Conservation (phyloP, 1,139 yeast species). For the Hyphopichia buzzinii region DNA sequence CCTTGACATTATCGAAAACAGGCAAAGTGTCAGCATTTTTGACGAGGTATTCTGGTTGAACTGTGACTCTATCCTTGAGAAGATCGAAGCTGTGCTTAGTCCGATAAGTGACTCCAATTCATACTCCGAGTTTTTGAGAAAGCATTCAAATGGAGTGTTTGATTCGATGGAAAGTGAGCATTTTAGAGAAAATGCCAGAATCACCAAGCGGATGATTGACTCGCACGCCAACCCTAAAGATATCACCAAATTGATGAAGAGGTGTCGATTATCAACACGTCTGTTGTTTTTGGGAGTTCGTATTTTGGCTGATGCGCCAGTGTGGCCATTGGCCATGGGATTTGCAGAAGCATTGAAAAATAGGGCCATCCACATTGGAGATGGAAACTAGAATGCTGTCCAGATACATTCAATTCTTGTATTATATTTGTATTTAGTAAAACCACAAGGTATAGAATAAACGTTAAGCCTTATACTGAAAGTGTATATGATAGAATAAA, state of each 20-base stretch:
- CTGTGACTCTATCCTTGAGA: slow-evolving; percentile 49
- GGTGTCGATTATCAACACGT: slow-evolving; percentile 53
- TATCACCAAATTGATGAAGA: slow-evolving; percentile 32
- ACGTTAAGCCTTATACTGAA: too few relatives aligned
- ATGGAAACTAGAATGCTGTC: background rate
- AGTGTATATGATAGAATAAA: too few relatives aligned
- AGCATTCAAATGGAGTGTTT: slow-evolving; percentile 54
- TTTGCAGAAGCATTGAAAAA: slow-evolving; percentile 75
- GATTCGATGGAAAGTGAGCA: slow-evolving; percentile 19
- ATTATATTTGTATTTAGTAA: background rate
- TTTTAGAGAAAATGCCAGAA: slow-evolving; percentile 28
- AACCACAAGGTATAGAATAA: too few relatives aligned
- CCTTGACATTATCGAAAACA: slow-evolving; percentile 50
- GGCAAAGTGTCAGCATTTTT: slow-evolving; percentile 30
- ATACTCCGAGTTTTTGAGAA: slow-evolving; percentile 54
- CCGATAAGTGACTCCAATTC: slow-evolving; percentile 24
- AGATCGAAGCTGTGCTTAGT: slow-evolving; percentile 53
- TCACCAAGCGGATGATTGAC: slow-evolving; percentile 20
- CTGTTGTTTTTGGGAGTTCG: slow-evolving; percentile 66
- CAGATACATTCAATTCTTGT: slow-evolving; percentile 2
- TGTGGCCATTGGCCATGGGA: slow-evolving; percentile 75
- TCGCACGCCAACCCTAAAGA: slow-evolving; percentile 16
- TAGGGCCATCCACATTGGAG: slow-evolving; percentile 46
- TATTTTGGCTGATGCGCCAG: slow-evolving; percentile 76
- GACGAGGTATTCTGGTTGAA: slow-evolving; percentile 52